Evolutionary conservation across 805 yeast species (phyloP).

Genomic region (Wickerhamiella vanderwaltii): DNA sequence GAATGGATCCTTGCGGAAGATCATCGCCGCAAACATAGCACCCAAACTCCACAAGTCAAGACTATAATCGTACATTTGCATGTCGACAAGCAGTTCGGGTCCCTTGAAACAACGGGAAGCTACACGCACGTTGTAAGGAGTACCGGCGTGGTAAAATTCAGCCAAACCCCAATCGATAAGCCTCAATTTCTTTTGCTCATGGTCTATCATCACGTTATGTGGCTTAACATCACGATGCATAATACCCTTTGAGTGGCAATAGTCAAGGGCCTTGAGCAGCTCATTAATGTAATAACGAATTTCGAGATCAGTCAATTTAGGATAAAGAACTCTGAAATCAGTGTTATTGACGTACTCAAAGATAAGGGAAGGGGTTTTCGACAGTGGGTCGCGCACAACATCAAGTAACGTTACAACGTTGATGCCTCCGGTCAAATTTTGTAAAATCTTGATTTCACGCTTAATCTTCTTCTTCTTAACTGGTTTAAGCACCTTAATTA

Average conservation of each 20-base stretch:
- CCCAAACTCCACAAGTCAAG: conserved; percentile 87
- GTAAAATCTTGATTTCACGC: conserved; percentile 77
- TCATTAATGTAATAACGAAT: conserved; percentile 76
- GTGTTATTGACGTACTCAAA: conserved; percentile 76
- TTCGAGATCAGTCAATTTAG: conserved; percentile 61
- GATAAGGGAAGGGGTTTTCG: conserved; percentile 72
- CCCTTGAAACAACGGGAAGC: conserved; percentile 89
- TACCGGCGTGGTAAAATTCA: conserved; percentile 82
- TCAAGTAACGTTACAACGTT: conserved; percentile 65
- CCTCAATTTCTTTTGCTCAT: conserved; percentile 43
- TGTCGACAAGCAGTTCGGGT: conserved; percentile 76
- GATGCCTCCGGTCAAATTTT: conserved; percentile 75
- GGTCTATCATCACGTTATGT: conserved; percentile 89
- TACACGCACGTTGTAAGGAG: conserved; percentile 81
- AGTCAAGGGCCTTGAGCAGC: conserved; percentile 71
- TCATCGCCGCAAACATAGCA: conserved; percentile 80
- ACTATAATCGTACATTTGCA: conserved; percentile 75
- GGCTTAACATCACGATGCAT: conserved; percentile 94
- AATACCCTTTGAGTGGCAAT: conserved; percentile 84
- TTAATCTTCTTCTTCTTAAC: conserved; percentile 87
- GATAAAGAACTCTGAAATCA: conserved; percentile 78
- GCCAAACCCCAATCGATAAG: conserved; percentile 94
- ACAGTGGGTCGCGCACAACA: conserved; percentile 72
- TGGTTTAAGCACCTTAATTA: conserved; percentile 85
- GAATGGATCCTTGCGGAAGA: conserved; percentile 81